A percentile compares a stretch with the other conserved stretches of the same genome.
Conservation (phyloP, 2,329 filamentous ascomycete genomes). For the Aspergillus melleus region DNA sequence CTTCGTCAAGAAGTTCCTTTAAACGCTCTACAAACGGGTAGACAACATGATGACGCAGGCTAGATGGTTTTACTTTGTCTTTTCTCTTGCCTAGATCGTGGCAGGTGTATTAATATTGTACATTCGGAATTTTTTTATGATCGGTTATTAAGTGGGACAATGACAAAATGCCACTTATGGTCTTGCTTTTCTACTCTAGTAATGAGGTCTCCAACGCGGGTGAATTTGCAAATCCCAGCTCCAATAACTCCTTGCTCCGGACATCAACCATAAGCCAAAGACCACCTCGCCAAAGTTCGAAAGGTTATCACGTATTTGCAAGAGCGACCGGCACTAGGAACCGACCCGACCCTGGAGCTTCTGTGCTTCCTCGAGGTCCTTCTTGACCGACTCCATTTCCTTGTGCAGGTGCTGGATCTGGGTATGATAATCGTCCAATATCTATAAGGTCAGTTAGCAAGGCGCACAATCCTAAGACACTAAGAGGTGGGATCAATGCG, state of each 20-base stretch:
- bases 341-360: slow-evolving; percentile 27
- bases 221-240: slow-evolving; percentile 10
- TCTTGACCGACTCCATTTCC: slow-evolving; percentile 59
- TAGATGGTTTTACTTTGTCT: slow-evolving; percentile 5
- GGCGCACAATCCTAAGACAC: background rate
- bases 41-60: slow-evolving; percentile 6
- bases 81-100: slow-evolving; percentile 8
- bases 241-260: slow-evolving; percentile 13
- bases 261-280: slow-evolving; percentile 8
- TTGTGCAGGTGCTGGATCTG: slow-evolving; percentile 60
- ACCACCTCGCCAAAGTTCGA: slow-evolving; percentile 4
- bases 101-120: slow-evolving; percentile 40
- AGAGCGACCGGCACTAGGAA: slow-evolving; percentile 12
- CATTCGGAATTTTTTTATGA: slow-evolving; percentile 19
- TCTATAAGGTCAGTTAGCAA: slow-evolving; percentile 38
- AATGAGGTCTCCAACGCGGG: slow-evolving; percentile 2
- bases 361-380: slow-evolving; percentile 60
- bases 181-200: slow-evolving; percentile 1
- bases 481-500: slow-evolving; percentile 9
- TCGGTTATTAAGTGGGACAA: slow-evolving; percentile 21
- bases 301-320: background rate
- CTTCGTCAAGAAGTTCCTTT: slow-evolving; percentile 50
- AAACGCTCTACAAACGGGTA: slow-evolving; percentile 19
- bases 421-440: slow-evolving; percentile 51
- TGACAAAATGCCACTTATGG: slow-evolving; percentile 12